Conservation (phyloP, 192 early-diverging fungal genomes). For the Podila verticillata region DNA sequence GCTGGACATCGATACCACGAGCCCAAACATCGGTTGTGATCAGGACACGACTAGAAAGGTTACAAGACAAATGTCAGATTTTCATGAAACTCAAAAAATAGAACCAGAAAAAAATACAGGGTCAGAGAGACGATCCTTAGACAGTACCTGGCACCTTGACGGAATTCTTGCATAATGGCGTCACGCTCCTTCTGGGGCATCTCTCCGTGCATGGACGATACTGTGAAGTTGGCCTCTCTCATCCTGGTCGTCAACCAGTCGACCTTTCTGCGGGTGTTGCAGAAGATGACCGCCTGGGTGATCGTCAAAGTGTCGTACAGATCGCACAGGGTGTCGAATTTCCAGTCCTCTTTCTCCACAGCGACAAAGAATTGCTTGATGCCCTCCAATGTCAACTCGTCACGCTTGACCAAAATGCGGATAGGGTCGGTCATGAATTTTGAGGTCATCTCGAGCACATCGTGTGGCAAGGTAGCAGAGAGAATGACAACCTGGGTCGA, state of each 20-base stretch:
- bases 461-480: constrained; percentile 92
- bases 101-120: no score
- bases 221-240: constrained; percentile 97
- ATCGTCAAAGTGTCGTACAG: constrained; percentile 97
- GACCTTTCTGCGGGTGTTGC: constrained; percentile 96
- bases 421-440: constrained; percentile 99
- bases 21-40: constrained; percentile 99
- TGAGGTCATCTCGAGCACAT: constrained; percentile 95
- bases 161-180: constrained; percentile 97
- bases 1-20: constrained; percentile 99
- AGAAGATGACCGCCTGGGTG: constrained; percentile 99
- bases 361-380: constrained; percentile 99
- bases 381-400: constrained; percentile 97
- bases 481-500: constrained; percentile 93
- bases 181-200: constrained; percentile 99
- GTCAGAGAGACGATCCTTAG: no score
- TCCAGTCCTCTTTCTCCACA: constrained; percentile 98
- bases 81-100: no score
- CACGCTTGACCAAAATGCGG: constrained; percentile 97
- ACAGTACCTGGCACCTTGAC: constrained; percentile 80
- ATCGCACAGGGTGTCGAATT: constrained; percentile 97
- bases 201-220: constrained; percentile 99
- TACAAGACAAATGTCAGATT: not conserved
- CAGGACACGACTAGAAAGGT: constrained; percentile 82
- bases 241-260: constrained; percentile 98